These are phyloP conservation scores for Acanthamoeba healyi DNA, from an alignment of 208 protist species.

Conservation along the genomic window DNA sequence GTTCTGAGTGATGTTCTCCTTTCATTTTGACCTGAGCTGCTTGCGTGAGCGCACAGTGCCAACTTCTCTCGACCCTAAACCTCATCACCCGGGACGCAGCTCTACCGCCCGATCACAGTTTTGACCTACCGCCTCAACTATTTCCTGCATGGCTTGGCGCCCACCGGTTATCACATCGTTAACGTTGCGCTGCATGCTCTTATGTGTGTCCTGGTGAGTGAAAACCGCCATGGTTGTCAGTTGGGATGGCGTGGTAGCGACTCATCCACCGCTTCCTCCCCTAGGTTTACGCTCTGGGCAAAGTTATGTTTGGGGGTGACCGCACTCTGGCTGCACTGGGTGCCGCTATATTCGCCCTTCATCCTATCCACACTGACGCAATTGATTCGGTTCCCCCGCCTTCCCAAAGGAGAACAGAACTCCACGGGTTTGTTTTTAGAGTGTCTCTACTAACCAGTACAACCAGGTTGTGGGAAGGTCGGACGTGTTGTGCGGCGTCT, in stretches of 20 bases:
- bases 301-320: neutral
- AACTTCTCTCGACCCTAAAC: neutral
- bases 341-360: conserved; percentile 89
- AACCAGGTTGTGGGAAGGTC: conserved; percentile 83
- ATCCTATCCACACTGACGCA: conserved; percentile 92
- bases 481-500: conserved; percentile 88
- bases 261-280: neutral
- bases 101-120: conserved; percentile 50
- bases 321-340: conserved; percentile 58
- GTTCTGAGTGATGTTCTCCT: neutral
- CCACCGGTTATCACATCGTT: conserved; percentile 44
- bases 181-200: conserved; percentile 23
- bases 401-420: too few relatives aligned
- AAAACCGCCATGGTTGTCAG: neutral
- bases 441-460: too few relatives aligned
- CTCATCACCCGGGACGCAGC: too few relatives aligned
- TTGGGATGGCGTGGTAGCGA: too few relatives aligned
- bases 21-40: neutral
- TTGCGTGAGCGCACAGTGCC: neutral
- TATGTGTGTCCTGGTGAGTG: neutral
- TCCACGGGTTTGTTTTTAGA: neutral
- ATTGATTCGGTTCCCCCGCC: conserved; percentile 85
- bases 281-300: neutral
- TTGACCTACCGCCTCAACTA: conserved; percentile 53
- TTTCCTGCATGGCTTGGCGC: neutral